phyloP scores from a whole-genome alignment of 805 yeast genomes.

The Yamadazyma philogaea region DNA sequence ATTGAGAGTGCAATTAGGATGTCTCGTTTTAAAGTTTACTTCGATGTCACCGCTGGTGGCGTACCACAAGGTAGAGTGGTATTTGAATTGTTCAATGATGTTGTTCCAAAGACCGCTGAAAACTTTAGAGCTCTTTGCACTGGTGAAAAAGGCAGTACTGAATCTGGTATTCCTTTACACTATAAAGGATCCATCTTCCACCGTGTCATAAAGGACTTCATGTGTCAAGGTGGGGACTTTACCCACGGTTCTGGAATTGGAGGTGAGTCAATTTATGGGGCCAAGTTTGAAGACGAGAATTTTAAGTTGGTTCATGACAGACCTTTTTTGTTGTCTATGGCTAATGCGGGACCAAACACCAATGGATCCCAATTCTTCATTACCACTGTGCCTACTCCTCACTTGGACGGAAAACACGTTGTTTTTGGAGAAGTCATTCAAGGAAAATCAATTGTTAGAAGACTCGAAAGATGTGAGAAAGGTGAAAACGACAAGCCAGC shows the following conservation, averaged over 20 bases:
- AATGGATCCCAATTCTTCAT: slow-evolving; percentile 96
- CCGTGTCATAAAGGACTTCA: slow-evolving; percentile 82
- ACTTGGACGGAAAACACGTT: slow-evolving; percentile 92
- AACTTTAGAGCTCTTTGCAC: slow-evolving; percentile 87
- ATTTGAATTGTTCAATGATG: slow-evolving; percentile 67
- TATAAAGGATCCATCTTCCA: slow-evolving; percentile 91
- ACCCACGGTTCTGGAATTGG: slow-evolving; percentile 43
- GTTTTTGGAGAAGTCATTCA: slow-evolving; percentile 86
- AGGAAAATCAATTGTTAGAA: slow-evolving; percentile 79
- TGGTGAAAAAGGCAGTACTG: slow-evolving; percentile 74
- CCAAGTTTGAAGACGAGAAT: slow-evolving; percentile 83
- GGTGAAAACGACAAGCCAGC: slow-evolving; percentile 68
- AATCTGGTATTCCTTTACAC: slow-evolving; percentile 59
- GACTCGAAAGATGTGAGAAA: slow-evolving; percentile 69
- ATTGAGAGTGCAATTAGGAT: neutral
- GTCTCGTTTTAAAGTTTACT: slow-evolving; percentile 54
- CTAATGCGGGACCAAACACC: slow-evolving; percentile 93
- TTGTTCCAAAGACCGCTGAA: slow-evolving; percentile 86
- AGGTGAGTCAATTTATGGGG: slow-evolving; percentile 45
- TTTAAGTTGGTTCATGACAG: slow-evolving; percentile 70
- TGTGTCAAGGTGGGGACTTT: slow-evolving; percentile 92
- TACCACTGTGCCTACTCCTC: slow-evolving; percentile 91
- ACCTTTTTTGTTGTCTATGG: slow-evolving; percentile 93
- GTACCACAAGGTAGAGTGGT: slow-evolving; percentile 70
- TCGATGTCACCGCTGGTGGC: slow-evolving; percentile 77